A percentile compares a stretch with the other conserved stretches of the same genome.
Evolutionary conservation across 495 filamentous ascomycete genomes (phyloP).

Genomic region (Podospora anserina): DNA sequence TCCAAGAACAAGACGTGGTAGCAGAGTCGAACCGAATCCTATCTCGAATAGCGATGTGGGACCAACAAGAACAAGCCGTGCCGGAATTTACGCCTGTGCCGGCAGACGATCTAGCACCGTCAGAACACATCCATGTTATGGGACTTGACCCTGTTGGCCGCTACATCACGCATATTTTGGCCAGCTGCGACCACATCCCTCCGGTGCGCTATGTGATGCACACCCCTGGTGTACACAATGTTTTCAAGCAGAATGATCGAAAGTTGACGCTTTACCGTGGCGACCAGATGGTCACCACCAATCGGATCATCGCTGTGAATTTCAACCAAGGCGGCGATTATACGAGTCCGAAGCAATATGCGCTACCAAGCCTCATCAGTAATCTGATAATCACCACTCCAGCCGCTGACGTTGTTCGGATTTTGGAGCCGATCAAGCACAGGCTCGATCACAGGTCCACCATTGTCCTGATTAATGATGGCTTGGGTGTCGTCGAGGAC

Average conservation of each 20-base stretch:
- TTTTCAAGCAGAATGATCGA: conserved; percentile 28
- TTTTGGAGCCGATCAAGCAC: conserved; percentile 56
- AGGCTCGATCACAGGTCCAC: conserved; percentile 71
- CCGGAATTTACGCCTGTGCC: neutral
- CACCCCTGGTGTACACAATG: conserved; percentile 9
- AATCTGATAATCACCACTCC: conserved; percentile 74
- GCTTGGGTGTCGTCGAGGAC: conserved; percentile 75
- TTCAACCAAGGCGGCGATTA: conserved; percentile 26
- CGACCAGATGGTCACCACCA: conserved; percentile 11
- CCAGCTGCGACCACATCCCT: conserved; percentile 31
- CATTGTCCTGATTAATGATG: conserved; percentile 77
- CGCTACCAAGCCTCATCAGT: conserved; percentile 43
- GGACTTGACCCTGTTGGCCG: conserved; percentile 49
- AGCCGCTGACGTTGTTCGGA: conserved; percentile 51
- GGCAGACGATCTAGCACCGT: conserved; percentile 10
- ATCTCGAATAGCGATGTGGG: conserved; percentile 12
- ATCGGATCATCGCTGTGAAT: conserved; percentile 23
- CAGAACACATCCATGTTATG: conserved; percentile 50
- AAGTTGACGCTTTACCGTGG: conserved; percentile 25
- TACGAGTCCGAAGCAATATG: conserved; percentile 43
- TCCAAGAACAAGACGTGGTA: neutral
- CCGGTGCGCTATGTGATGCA: conserved; percentile 33
- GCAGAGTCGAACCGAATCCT: neutral
- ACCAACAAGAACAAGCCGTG: conserved; percentile 6
- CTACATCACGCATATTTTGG: conserved; percentile 50